phyloP scores from a whole-genome alignment of 768 basidiomycete species.

The Dictyophora rubrovolvata region DNA sequence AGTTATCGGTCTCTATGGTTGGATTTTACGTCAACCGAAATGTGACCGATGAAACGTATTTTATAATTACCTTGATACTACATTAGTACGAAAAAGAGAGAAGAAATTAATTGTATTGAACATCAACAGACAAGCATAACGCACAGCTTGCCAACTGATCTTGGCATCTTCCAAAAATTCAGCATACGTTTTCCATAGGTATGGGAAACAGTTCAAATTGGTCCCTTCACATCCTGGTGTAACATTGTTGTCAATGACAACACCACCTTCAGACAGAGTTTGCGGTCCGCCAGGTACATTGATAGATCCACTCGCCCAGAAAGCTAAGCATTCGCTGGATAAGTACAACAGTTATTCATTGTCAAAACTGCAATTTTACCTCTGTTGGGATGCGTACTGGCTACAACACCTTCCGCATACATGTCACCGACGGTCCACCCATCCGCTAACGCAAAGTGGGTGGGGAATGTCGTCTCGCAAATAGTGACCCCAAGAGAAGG shows the following conservation, averaged over 20 bases:
- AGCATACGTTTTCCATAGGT: conserved; percentile 3
- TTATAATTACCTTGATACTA: not conserved
- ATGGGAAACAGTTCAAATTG: conserved; percentile 9
- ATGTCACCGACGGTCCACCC: conserved; percentile 12
- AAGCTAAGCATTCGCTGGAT: not conserved
- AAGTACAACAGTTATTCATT: not conserved
- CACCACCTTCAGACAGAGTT: conserved; percentile 2
- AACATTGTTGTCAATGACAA: conserved; percentile 9
- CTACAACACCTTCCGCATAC: conserved; percentile 10
- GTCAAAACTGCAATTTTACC: not conserved
- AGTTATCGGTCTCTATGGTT: not conserved
- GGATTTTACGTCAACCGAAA: not conserved
- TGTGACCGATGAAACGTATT: not conserved
- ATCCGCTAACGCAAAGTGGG: conserved; percentile 9
- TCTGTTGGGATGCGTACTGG: conserved; percentile 3
- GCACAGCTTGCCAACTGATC: conserved; percentile 1
- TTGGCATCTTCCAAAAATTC: not conserved
- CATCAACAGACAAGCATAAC: not conserved
- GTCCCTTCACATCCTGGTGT: conserved; percentile 1
- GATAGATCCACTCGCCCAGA: conserved; percentile 8
- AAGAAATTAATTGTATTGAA: not conserved
- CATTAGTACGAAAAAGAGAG: no score
- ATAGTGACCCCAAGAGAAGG: conserved; percentile 8
- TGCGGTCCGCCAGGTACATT: conserved; percentile 10
- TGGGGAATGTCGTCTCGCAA: conserved; percentile 8